phyloP scores from a whole-genome alignment of 768 basidiomycete species.

The Boletellus ananiceps region DNA sequence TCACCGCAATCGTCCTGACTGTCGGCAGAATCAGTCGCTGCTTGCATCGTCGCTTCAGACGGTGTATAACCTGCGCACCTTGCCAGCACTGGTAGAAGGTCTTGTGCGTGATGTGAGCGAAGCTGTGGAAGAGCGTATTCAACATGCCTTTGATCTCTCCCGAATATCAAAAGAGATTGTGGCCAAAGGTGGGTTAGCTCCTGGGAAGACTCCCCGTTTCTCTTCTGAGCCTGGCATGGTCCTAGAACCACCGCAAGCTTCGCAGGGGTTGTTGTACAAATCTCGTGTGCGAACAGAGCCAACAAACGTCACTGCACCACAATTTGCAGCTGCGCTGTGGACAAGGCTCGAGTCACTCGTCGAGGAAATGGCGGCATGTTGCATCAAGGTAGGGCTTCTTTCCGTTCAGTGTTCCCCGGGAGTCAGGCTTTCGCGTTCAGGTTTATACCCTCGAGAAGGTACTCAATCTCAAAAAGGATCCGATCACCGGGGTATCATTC shows the following conservation, averaged over 20 bases:
- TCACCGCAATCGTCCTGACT: background rate
- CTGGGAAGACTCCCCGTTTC: background rate
- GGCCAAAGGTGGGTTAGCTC: slow-evolving; percentile 57
- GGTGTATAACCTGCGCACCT: slow-evolving; percentile 83
- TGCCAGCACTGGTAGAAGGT: slow-evolving; percentile 78
- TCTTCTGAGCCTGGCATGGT: background rate
- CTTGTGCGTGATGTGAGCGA: slow-evolving; percentile 77
- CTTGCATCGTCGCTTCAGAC: slow-evolving; percentile 94
- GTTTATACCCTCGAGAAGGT: slow-evolving; percentile 96
- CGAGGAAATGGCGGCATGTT: slow-evolving; percentile 81
- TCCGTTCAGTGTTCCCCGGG: no score
- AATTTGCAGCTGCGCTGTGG: slow-evolving; percentile 63
- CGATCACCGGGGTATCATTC: slow-evolving; percentile 69
- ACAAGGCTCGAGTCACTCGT: slow-evolving; percentile 71
- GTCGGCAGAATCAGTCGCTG: slow-evolving; percentile 74
- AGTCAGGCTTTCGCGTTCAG: slow-evolving; percentile 34
- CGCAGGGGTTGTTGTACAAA: slow-evolving; percentile 58
- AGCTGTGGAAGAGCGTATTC: slow-evolving; percentile 78
- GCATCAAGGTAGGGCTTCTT: slow-evolving; percentile 63
- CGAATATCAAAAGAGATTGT: slow-evolving; percentile 82
- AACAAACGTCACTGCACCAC: slow-evolving; percentile 79
- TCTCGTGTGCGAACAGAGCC: slow-evolving; percentile 89
- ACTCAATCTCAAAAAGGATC: slow-evolving; percentile 81
- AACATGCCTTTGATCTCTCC: slow-evolving; percentile 78
- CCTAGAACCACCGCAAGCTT: slow-evolving; percentile 21